Conservation (phyloP, 2,329 filamentous ascomycete genomes). For the Fusarium nurragi region DNA sequence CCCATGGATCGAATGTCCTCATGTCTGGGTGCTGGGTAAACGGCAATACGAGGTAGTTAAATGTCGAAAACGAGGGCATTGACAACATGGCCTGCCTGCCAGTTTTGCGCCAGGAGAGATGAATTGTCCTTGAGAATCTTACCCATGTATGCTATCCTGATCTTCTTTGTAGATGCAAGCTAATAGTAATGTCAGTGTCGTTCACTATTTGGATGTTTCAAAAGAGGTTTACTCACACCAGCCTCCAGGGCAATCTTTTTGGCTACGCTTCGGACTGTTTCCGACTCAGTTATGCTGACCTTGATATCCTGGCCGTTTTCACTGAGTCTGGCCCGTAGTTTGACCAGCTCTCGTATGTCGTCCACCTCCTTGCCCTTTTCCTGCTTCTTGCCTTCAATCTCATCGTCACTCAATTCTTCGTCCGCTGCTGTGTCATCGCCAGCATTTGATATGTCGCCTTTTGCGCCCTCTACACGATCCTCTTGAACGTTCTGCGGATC, state of each 20-base stretch:
- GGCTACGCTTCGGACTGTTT: conserved; percentile 72
- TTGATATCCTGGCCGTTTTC: conserved; percentile 72
- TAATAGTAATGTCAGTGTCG: conserved; percentile 45
- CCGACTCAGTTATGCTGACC: conserved; percentile 65
- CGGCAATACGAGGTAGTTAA: conserved; percentile 45
- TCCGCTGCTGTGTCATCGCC: conserved; percentile 55
- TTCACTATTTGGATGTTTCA: not conserved
- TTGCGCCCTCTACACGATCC: conserved; percentile 46
- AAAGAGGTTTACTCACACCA: conserved; percentile 59
- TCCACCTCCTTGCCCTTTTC: conserved; percentile 69
- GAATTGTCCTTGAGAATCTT: conserved; percentile 77
- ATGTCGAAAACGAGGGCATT: conserved; percentile 76
- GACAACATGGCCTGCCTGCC: conserved; percentile 77
- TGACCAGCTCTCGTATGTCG: conserved; percentile 63
- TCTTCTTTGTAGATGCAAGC: conserved; percentile 66
- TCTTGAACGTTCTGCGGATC: conserved; percentile 68
- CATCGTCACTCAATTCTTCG: conserved; percentile 51
- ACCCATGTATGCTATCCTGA: conserved; percentile 83
- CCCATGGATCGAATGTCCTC: not conserved
- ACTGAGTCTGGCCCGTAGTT: conserved; percentile 71
- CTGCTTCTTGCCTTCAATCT: conserved; percentile 56
- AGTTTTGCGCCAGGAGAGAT: conserved; percentile 75
- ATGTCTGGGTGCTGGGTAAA: no score
- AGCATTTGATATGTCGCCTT: conserved; percentile 49
- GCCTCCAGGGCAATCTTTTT: conserved; percentile 71